Base-by-base conservation (phyloP, 2,329 filamentous ascomycete species). In the Epichloe gansuensis region DNA sequence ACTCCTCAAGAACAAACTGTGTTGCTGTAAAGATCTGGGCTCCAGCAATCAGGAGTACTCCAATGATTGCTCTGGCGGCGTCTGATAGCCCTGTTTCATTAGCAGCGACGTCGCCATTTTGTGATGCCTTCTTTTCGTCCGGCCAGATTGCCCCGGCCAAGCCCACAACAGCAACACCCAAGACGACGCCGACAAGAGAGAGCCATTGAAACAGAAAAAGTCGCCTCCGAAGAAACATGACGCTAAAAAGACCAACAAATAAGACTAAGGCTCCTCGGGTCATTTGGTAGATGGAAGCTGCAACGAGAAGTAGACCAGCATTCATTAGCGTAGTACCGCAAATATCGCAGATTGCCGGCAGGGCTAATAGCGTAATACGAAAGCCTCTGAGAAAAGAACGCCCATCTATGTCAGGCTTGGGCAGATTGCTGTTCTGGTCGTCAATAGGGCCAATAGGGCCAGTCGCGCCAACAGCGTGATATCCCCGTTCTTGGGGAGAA, bases 221-320 rank as follows among this genome's bases (percentile, higher is more conserved):
- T 60, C 81, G 85, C 47, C 89, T 81, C 62, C 82, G 84, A 53
- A 98, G 75, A 68, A 98, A 97, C 12, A 95, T 63, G 31, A 98
- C 91, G 63, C 90, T 95, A 72, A 98, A 96, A 0, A 97, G 73
- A 0, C 93, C 93, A 21, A 98, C 93, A 61, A 98, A 98, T 6
- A 98, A 77, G 3, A 98, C 91, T 43, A 98, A 76, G 0, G 93
- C 93, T 8, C 93, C 93, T 54, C 93, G 78, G 1, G 91, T 97
- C 93, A 98, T 98, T 72, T 98, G 93, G 71, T 96, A 98, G 63
- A 98, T 96, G 55, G 88, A 94, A 1, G 93, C 89, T 12, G 88
- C 93, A 25, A 97, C 91, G 65, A 97, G 91, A 48, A 97, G 77
- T 59, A 98, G 76, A 3, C 93, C 93, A 4, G 89, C 87, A 64